Evolutionary conservation across 148 eudicot species (phyloP).

Genomic region (Suaeda aralocaspica): DNA sequence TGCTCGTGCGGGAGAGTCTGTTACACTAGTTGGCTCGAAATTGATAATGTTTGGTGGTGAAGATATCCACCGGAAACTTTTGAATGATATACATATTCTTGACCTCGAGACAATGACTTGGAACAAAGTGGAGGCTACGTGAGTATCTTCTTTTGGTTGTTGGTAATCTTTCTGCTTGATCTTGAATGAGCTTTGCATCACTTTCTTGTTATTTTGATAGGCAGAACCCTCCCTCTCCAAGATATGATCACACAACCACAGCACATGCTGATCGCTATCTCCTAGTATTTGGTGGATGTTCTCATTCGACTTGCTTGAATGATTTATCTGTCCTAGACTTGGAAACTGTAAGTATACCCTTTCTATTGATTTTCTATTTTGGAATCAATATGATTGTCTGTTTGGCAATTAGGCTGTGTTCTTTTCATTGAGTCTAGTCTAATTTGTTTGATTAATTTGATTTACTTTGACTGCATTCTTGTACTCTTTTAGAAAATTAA

Average conservation of each 20-base stretch:
- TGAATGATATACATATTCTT: conserved; percentile 71
- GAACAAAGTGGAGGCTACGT: conserved; percentile 70
- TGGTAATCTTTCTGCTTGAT: conserved; percentile 1
- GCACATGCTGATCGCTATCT: conserved; percentile 79
- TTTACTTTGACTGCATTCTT: too few relatives aligned
- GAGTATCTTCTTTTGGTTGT: conserved; percentile 27
- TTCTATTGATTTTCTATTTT: neutral
- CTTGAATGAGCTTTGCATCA: conserved; percentile 21
- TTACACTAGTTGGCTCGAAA: conserved; percentile 72
- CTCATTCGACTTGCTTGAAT: conserved; percentile 83
- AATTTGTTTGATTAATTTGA: too few relatives aligned
- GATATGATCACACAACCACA: conserved; percentile 92
- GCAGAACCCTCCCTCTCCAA: conserved; percentile 88
- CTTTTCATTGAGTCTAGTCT: too few relatives aligned
- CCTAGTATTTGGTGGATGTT: conserved; percentile 87
- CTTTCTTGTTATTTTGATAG: conserved; percentile 52
- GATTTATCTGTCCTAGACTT: conserved; percentile 85
- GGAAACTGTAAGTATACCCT: conserved; percentile 59
- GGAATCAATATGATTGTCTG: too few relatives aligned
- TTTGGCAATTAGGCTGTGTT: too few relatives aligned
- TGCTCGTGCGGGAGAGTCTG: conserved; percentile 83
- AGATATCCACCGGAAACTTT: conserved; percentile 54
- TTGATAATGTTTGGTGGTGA: conserved; percentile 95
- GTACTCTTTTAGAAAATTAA: too few relatives aligned
- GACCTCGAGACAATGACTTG: conserved; percentile 81